Conservation (phyloP, 2,329 filamentous ascomycete genomes). For the Colletotrichum sp. region DNA sequence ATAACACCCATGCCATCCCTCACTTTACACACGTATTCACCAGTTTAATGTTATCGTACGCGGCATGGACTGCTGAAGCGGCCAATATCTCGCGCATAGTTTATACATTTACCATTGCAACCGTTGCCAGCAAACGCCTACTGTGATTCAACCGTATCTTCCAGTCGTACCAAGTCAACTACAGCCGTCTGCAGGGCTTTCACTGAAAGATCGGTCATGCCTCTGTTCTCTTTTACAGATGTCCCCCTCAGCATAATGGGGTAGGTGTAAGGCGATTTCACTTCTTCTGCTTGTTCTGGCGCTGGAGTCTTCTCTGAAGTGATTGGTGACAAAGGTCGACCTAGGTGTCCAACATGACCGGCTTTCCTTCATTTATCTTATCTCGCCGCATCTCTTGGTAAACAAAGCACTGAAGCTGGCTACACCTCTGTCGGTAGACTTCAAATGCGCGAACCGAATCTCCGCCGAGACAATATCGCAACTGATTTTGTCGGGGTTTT, state of each 20-base stretch:
- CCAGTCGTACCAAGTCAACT: not conserved
- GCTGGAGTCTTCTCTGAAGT: not conserved
- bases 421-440: not conserved
- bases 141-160: not conserved
- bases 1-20: not conserved
- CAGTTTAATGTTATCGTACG: constrained; percentile 10
- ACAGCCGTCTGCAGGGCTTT: not conserved
- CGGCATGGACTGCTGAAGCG: not conserved
- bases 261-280: not conserved
- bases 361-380: not conserved
- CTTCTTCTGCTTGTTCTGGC: not conserved
- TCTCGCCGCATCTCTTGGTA: not conserved
- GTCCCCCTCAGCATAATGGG: not conserved
- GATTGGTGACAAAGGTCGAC: not conserved
- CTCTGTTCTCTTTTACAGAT: not conserved
- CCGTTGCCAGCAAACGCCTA: not conserved
- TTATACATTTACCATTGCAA: not conserved
- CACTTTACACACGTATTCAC: not conserved
- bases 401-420: not conserved
- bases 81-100: not conserved
- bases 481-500: not conserved
- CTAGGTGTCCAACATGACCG: not conserved
- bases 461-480: not conserved
- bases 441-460: not conserved
- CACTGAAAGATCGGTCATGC: not conserved